Evolutionary conservation across 2,329 filamentous ascomycete species (phyloP).

Genomic region (Diplodia mutila): DNA sequence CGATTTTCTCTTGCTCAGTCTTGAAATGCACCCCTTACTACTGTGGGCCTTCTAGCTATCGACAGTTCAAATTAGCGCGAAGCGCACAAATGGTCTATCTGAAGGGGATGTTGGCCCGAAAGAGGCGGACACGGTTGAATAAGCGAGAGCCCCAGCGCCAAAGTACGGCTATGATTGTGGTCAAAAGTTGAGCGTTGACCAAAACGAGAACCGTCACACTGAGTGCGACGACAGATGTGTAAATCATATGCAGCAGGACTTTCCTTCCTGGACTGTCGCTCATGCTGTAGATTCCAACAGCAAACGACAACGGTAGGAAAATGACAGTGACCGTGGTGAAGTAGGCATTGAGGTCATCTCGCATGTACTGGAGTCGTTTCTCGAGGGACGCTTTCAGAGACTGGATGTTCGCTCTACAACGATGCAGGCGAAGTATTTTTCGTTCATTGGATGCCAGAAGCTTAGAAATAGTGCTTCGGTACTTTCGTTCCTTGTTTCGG

Average conservation of each 20-base stretch:
- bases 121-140: too few relatives aligned
- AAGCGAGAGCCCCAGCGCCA: too few relatives aligned
- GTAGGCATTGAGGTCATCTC: slow-evolving; percentile 31
- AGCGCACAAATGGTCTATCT: too few relatives aligned
- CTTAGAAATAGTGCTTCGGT: slow-evolving; percentile 31
- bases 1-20: too few relatives aligned
- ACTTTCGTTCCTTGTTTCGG: slow-evolving; percentile 37
- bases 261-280: slow-evolving; percentile 28
- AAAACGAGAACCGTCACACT: background rate
- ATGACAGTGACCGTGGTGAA: slow-evolving; percentile 44
- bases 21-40: too few relatives aligned
- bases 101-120: too few relatives aligned
- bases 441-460: slow-evolving; percentile 19
- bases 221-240: background rate
- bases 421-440: background rate
- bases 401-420: slow-evolving; percentile 23
- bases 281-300: slow-evolving; percentile 41
- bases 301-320: slow-evolving; percentile 40
- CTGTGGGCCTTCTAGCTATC: too few relatives aligned
- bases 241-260: background rate
- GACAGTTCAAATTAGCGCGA: too few relatives aligned
- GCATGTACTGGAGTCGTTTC: slow-evolving; percentile 28
- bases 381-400: slow-evolving; percentile 29
- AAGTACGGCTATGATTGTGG: too few relatives aligned
- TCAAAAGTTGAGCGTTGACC: too few relatives aligned